Percentiles rank a stretch among this genome's conserved stretches.
Conservation (phyloP, 495 filamentous ascomycete species). For the Tuber microsphaerosporum region DNA sequence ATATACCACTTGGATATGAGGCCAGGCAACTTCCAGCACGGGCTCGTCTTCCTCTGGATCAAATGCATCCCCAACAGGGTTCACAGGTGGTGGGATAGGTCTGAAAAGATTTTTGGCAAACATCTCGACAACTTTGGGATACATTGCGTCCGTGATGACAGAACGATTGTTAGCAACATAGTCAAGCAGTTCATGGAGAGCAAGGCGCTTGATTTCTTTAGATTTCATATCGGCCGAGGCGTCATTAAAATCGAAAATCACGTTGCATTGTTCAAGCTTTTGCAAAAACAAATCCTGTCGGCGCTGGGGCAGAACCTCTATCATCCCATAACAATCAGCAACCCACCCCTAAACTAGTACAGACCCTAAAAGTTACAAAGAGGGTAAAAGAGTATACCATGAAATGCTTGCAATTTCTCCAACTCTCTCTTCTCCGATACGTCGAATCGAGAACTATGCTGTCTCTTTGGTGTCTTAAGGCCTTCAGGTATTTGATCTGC, state of each 20-base stretch:
- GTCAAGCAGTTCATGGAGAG: slow-evolving; percentile 91
- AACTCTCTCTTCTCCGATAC: slow-evolving; percentile 94
- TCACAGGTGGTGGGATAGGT: slow-evolving; percentile 92
- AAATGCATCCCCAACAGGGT: slow-evolving; percentile 96
- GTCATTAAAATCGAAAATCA: slow-evolving; percentile 99
- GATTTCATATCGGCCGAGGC: slow-evolving; percentile 98
- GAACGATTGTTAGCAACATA: slow-evolving; percentile 98
- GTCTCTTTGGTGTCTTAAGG: slow-evolving; percentile 85
- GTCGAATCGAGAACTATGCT: slow-evolving; percentile 95
- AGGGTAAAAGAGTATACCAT: slow-evolving; percentile 43
- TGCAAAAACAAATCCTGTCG: slow-evolving; percentile 99
- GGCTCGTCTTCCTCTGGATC: slow-evolving; percentile 98
- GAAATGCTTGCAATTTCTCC: slow-evolving; percentile 97
- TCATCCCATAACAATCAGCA: slow-evolving; percentile 5
- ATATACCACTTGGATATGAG: slow-evolving; percentile 98
- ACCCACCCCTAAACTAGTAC: background rate
- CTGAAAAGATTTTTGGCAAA: slow-evolving; percentile 98
- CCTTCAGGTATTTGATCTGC: slow-evolving; percentile 77
- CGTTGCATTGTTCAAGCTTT: slow-evolving; percentile 99
- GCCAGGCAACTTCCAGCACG: slow-evolving; percentile 97
- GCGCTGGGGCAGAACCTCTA: slow-evolving; percentile 84
- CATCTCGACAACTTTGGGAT: slow-evolving; percentile 97
- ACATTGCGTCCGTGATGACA: slow-evolving; percentile 99
- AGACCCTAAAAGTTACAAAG: background rate
- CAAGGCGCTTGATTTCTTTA: slow-evolving; percentile 98